Evolutionary conservation across 1,139 yeast species (phyloP), one percentile per base, ranked within the genome.

Genomic region (Pichia sp.): DNA sequence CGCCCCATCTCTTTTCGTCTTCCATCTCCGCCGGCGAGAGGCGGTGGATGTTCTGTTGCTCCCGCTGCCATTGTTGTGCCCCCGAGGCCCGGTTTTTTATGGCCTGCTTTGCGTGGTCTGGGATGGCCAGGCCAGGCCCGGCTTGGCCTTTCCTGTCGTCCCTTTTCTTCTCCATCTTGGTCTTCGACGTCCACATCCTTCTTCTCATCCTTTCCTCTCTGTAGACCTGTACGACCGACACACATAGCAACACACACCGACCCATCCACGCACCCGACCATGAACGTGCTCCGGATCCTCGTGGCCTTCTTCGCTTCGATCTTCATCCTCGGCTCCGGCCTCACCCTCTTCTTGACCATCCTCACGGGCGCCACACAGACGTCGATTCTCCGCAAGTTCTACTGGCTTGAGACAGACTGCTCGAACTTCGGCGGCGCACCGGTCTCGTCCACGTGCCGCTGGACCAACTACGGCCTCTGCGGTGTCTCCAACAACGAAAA

Each of bases 391-490:
- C 74, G 75, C 53, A 69, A 74, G 54, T 82, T 86, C 67, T 87
- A 82, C 70, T 87, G 87, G 85, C 69, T 88, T 39, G 74, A 83
- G 63, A 90, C 87, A 19, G 82, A 82, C 56, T 84, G 95, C 28
- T 67, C 78, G n/a, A 69, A 68, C 18, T 77, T 84, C 52, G 64
- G 75, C 12, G 76, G 77, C 44, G 81, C 85, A 26, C 65, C 69
- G 4, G 68, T 71, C 46, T 59, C 66, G 23, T 62, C 68, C 34
- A 74, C 83, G 3, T 58, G 60, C 44, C 74, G 88, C 66, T 87
- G 95, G 95, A 85, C 89, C n/a, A 73, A 75, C 60, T 87, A 86
- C 69, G 75, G 77, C 48, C 64, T 74, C 55, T 88, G 96, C 70
- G 56, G 44, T 12, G 82, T 75, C 30, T 55, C 53, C 28, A 21